Conservation (phyloP, 306 rosid species). For the Delonix regia region DNA sequence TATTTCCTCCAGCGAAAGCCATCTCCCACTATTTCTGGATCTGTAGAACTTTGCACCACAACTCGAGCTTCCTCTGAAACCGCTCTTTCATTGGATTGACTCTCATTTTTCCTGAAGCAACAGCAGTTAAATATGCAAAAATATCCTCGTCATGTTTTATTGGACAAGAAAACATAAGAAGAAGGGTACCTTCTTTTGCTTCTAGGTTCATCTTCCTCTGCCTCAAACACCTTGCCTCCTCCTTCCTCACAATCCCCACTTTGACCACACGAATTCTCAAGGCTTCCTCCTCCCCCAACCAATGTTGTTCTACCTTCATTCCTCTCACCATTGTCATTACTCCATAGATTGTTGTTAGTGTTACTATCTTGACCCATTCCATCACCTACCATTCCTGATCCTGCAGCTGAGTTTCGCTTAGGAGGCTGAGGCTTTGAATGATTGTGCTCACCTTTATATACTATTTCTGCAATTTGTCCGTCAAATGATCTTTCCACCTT, state of each 20-base stretch:
- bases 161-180: not conserved
- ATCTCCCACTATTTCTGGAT: constrained; percentile 66
- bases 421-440: constrained; percentile 84
- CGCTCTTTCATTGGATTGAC: constrained; percentile 56
- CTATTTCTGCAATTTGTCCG: constrained; percentile 89
- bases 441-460: constrained; percentile 87
- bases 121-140: not conserved
- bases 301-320: constrained; percentile 51
- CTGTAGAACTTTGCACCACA: constrained; percentile 57
- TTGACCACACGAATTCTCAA: constrained; percentile 61
- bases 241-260: constrained; percentile 73
- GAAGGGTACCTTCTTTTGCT: constrained; percentile 64
- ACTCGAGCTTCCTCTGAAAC: constrained; percentile 57
- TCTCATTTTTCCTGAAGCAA: constrained; percentile 65
- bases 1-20: constrained; percentile 97
- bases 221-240: constrained; percentile 62
- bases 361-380: constrained; percentile 51
- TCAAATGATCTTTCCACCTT: constrained; percentile 90
- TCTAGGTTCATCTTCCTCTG: constrained; percentile 57
- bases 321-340: constrained; percentile 53
- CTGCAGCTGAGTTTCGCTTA: constrained; percentile 54
- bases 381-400: constrained; percentile 50
- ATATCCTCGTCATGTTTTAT: not conserved
- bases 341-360: constrained; percentile 25
- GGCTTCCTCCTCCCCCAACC: constrained; percentile 44